Base-by-base conservation (phyloP, 495 filamentous ascomycete genomes). In the Lichina pygmaea region DNA sequence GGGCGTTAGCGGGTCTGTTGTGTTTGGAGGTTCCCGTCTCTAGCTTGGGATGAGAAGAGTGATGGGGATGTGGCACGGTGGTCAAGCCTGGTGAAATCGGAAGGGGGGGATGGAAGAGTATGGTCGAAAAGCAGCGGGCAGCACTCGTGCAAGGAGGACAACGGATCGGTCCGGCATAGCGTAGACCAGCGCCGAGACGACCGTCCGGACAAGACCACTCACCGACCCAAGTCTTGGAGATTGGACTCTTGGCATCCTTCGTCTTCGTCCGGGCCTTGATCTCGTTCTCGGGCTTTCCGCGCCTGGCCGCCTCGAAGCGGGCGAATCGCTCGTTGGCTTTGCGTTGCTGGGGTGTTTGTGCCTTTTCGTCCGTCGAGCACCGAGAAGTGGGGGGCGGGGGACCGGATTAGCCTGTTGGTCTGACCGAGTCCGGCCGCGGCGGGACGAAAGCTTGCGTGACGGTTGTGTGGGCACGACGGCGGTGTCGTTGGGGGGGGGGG, bases 281-380 rank as follows among this genome's bases (percentile, higher is more conserved):
- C 16, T 69, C 67, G 24, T 59, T 64, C 49, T 77, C 71, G 16
- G 78, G 74, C 64, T 89, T 94, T 51, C 89, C 89, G 50, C 78
- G 73, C 57, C 82, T 86, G 17, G 69, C 67, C 49, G 77, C 75
- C 58, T 94, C 75, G 36, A 73, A 67, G 56, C 80, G 78, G 37
- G 73, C 77, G 60, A 79, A 97, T 52, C 76, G 77, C 48, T 76
- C 75, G 63, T 95, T 95, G 36, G 81, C 79, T 55, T 72, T 73
- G 51, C 86, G 78, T 66, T 95, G 91, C 59, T 85, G 73, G 32
- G 83, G 86, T 49, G 89, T 97, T 77, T 97, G 89, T 31, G 79
- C 78, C 86, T 97, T 48, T 43, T 43, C 13, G 15, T 43, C n/a
- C n/a, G 16, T 43, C 16, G 31, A 33, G 5, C 10, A 43, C 24